Percentiles rank a stretch among this genome's conserved stretches.
Conservation (phyloP, 768 basidiomycete species). For the Suillus spraguei region DNA sequence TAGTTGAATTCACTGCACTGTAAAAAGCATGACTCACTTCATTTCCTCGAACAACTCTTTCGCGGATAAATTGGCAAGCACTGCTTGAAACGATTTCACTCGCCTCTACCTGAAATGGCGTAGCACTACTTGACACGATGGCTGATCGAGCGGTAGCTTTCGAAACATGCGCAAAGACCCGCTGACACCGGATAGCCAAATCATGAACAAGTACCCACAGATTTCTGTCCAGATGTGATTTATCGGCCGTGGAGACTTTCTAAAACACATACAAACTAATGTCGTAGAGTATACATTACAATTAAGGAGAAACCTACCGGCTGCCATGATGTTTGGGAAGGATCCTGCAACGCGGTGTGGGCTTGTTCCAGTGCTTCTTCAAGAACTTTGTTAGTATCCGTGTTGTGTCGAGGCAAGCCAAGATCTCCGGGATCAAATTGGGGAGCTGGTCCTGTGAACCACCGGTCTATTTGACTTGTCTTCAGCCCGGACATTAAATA, state of each 20-base stretch:
- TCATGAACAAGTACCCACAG: constrained; percentile 66
- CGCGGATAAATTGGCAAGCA: constrained; percentile 46
- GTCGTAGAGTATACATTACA: constrained; percentile 27
- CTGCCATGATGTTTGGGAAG: constrained; percentile 50
- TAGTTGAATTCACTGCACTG: constrained; percentile 28
- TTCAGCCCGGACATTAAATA: constrained; percentile 75
- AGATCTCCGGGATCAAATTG: constrained; percentile 37
- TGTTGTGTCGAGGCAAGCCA: constrained; percentile 24
- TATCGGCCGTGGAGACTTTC: constrained; percentile 50
- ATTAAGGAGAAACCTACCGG: constrained; percentile 45
- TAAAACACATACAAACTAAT: constrained; percentile 38
- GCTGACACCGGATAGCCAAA: constrained; percentile 60
- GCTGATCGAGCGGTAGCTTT: constrained; percentile 67
- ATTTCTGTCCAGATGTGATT: constrained; percentile 66
- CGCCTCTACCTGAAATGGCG: constrained; percentile 33
- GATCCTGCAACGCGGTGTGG: constrained; percentile 48
- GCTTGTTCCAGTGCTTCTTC: constrained; percentile 50
- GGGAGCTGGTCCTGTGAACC: constrained; percentile 67
- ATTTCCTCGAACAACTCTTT: constrained; percentile 52
- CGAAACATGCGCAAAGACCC: constrained; percentile 63
- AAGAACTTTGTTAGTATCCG: constrained; percentile 26
- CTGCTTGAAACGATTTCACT: constrained; percentile 33
- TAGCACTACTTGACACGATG: constrained; percentile 35
- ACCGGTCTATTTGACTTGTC: constrained; percentile 71
- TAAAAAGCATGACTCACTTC: constrained; percentile 46